Conservation (phyloP, 148 eudicot genomes). For the Beta vulgaris region DNA sequence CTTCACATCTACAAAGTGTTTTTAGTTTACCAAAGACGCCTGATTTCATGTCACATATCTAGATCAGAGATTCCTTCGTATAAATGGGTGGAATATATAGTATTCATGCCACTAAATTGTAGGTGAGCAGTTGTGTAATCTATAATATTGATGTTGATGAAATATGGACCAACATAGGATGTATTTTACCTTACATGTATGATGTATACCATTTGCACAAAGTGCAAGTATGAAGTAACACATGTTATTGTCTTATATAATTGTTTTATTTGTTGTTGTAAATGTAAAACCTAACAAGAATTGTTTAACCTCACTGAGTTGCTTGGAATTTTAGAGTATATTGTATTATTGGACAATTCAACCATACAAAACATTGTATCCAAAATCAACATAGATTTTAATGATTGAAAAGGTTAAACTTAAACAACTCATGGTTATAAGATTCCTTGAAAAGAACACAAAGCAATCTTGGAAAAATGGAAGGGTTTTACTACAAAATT, state of each 20-base stretch:
- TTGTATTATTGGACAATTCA: no score
- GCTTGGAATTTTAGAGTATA: no score
- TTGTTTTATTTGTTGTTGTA: background rate
- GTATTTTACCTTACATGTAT: background rate
- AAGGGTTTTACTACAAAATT: no score
- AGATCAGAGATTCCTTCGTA: background rate
- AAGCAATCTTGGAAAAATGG: no score
- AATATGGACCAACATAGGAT: constrained; percentile 9
- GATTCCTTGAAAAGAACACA: no score
- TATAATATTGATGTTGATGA: constrained; percentile 11
- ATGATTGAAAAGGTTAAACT: no score
- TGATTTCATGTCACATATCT: background rate
- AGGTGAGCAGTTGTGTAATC: constrained; percentile 1
- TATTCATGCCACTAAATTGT: background rate
- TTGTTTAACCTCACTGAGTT: no score
- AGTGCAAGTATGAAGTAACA: background rate
- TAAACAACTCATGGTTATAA: no score
- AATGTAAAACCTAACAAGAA: background rate
- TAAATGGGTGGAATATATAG: background rate
- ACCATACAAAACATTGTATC: no score
- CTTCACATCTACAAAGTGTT: background rate
- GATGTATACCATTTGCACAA: constrained; percentile 10
- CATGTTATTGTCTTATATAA: background rate
- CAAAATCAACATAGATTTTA: no score
- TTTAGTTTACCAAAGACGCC: background rate